Evolutionary conservation across 176 grass and related monocot genomes (phyloP).

Genomic region (Triticum aestivum): IWGSC_CS_RefSeq_v2.1 NC_057802.1:478813614-478814113

Average conservation of each 20-base stretch:
- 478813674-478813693: constrained; percentile 69
- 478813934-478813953: constrained; percentile 39
- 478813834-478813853: constrained; percentile 69
- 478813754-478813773: constrained; percentile 76
- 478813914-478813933: constrained; percentile 46
- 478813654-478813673: constrained; percentile 83
- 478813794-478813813: constrained; percentile 75
- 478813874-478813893: constrained; percentile 73
- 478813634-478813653: constrained; percentile 86
- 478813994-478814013: constrained; percentile 33
- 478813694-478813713: constrained; percentile 73
- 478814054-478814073: not conserved
- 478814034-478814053: constrained; percentile 27
- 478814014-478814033: constrained; percentile 2
- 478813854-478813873: constrained; percentile 72
- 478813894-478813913: constrained; percentile 35
- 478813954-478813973: constrained; percentile 41
- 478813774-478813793: constrained; percentile 67
- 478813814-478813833: constrained; percentile 89
- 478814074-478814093: not conserved
- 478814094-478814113: not conserved
- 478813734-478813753: constrained; percentile 63
- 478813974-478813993: constrained; percentile 43
- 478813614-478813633: constrained; percentile 71
- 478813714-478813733: constrained; percentile 76